Evolutionary conservation across 2,329 filamentous ascomycete genomes (phyloP).

Genomic region (Capronia coronata): DNA sequence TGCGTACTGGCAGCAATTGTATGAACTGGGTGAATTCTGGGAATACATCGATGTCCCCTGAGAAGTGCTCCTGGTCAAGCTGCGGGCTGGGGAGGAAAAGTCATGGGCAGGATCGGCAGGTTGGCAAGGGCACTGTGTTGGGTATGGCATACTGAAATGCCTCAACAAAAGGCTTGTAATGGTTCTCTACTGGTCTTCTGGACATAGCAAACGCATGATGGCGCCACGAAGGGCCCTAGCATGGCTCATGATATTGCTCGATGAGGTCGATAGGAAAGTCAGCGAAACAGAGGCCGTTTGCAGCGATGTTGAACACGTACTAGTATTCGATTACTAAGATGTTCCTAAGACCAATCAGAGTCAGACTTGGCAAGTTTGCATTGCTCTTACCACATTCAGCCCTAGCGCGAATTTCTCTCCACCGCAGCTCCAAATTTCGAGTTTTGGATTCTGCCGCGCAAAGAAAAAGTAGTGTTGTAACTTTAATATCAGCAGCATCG

Average conservation of each 20-base stretch:
- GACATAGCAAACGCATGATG: neutral
- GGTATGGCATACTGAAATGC: neutral
- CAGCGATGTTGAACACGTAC: too few species aligned
- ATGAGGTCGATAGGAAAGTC: neutral
- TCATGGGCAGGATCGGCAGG: too few species aligned
- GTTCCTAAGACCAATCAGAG: neutral
- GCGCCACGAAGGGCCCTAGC: too few species aligned
- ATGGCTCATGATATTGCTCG: too few species aligned
- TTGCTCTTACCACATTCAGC: neutral
- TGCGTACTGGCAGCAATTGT: conserved; percentile 13
- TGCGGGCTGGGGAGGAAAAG: neutral
- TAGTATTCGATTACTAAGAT: too few species aligned
- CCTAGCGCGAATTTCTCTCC: conserved; percentile 1
- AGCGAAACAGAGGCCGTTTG: neutral
- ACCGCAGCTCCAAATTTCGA: conserved; percentile 4
- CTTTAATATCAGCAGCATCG: neutral
- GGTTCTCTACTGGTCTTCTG: neutral
- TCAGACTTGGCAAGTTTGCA: neutral
- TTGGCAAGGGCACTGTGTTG: neutral
- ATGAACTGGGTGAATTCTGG: conserved; percentile 12
- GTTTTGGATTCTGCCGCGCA: neutral
- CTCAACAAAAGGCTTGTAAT: neutral
- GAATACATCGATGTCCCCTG: conserved; percentile 3
- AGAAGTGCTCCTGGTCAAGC: neutral
- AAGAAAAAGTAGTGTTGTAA: neutral